Evolutionary conservation across 345 rosid genomes (phyloP).

Genomic region (Ailanthus altissimus): DNA sequence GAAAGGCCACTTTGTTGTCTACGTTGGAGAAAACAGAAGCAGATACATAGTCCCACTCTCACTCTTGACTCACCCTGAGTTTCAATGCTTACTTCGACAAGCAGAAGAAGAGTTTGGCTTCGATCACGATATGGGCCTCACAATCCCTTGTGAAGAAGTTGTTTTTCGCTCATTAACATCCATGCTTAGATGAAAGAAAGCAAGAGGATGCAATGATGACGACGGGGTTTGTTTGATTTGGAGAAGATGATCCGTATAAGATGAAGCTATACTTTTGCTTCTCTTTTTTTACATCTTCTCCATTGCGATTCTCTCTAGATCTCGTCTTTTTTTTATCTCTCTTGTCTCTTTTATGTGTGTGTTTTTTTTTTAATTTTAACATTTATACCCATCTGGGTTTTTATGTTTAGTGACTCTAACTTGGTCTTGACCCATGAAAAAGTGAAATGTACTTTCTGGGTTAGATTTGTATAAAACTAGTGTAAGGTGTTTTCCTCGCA

Average conservation of each 20-base stretch:
- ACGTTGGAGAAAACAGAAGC: slow-evolving; percentile 77
- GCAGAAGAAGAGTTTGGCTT: slow-evolving; percentile 99
- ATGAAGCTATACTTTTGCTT: slow-evolving; percentile 37
- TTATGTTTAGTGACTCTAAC: slow-evolving; percentile 42
- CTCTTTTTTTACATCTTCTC: slow-evolving; percentile 40
- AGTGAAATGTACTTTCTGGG: slow-evolving; percentile 28
- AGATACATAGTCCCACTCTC: slow-evolving; percentile 89
- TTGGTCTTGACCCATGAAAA: slow-evolving; percentile 32
- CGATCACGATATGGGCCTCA: slow-evolving; percentile 86
- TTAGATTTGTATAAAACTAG: slow-evolving; percentile 44
- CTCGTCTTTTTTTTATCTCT: neutral
- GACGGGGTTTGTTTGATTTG: slow-evolving; percentile 27
- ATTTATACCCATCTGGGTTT: slow-evolving; percentile 35
- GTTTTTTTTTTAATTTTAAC: neutral
- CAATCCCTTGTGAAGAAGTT: slow-evolving; percentile 94
- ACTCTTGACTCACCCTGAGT: slow-evolving; percentile 71
- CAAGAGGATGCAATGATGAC: neutral
- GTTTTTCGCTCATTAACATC: slow-evolving; percentile 85
- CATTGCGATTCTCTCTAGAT: slow-evolving; percentile 18
- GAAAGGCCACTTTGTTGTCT: slow-evolving; percentile 91
- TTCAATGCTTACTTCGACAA: slow-evolving; percentile 67
- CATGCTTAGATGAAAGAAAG: slow-evolving; percentile 52
- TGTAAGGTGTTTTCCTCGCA: slow-evolving; percentile 61
- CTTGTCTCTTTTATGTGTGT: neutral
- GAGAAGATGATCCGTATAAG: slow-evolving; percentile 49